Percentiles rank a stretch among this genome's conserved stretches.
These are phyloP conservation scores for Pholiota conissans DNA, from an alignment of 768 basidiomycete species.

Conservation along the genomic window DNA sequence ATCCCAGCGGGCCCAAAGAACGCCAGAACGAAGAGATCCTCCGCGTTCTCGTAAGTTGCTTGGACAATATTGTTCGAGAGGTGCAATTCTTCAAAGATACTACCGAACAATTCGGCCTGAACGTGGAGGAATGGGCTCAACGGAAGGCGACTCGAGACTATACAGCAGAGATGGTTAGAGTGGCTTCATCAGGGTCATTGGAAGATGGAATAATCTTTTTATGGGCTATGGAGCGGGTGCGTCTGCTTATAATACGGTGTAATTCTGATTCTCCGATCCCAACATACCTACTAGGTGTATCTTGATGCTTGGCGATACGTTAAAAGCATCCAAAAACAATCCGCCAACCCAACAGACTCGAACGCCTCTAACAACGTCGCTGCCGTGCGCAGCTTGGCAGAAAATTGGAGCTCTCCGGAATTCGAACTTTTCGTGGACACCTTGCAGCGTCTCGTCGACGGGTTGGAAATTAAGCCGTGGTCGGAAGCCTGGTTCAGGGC, in stretches of 20 bases:
- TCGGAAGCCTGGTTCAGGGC: slow-evolving; percentile 36
- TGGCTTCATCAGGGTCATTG: slow-evolving; percentile 43
- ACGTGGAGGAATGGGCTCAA: slow-evolving; percentile 49
- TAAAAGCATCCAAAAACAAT: slow-evolving; percentile 20
- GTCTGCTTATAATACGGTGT: slow-evolving; percentile 1
- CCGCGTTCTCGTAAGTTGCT: slow-evolving; percentile 47
- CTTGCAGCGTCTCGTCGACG: slow-evolving; percentile 48
- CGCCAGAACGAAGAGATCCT: slow-evolving; percentile 40
- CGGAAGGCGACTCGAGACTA: slow-evolving; percentile 67
- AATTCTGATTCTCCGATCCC: background rate
- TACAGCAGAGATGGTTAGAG: slow-evolving; percentile 67
- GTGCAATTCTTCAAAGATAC: slow-evolving; percentile 61
- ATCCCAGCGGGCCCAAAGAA: slow-evolving; percentile 32
- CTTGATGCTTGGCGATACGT: slow-evolving; percentile 67
- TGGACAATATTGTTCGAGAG: slow-evolving; percentile 58
- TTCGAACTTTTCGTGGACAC: slow-evolving; percentile 54
- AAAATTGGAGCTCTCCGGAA: slow-evolving; percentile 61
- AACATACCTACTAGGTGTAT: slow-evolving; percentile 49
- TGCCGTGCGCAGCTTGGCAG: slow-evolving; percentile 49
- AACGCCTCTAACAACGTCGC: slow-evolving; percentile 6
- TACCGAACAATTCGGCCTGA: slow-evolving; percentile 42
- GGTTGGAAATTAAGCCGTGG: slow-evolving; percentile 36
- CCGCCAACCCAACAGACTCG: slow-evolving; percentile 6
- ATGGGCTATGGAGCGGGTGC: slow-evolving; percentile 80
- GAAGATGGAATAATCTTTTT: slow-evolving; percentile 71